Percentiles rank a stretch among this genome's conserved stretches.
These are phyloP conservation scores for Yamadazyma mexicana DNA, from an alignment of 1,139 yeast species.

Conservation along the genomic window DNA sequence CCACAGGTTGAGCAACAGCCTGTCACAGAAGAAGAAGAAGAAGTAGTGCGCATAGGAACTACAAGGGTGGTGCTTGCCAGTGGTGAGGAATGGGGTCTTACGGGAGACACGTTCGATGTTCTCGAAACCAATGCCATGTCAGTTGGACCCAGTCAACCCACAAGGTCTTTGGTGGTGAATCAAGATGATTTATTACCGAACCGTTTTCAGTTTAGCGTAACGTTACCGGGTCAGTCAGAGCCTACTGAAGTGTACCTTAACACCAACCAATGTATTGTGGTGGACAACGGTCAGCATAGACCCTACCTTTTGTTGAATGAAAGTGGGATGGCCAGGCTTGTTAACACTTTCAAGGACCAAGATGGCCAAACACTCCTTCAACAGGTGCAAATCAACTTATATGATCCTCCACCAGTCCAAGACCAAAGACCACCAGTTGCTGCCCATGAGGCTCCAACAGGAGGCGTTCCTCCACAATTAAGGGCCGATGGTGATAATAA, in stretches of 20 bases:
- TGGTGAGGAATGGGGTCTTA: constrained; percentile 26
- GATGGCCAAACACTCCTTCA: constrained; percentile 20
- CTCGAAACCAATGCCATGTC: constrained; percentile 13
- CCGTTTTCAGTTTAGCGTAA: constrained; percentile 23
- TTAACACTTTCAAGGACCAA: constrained; percentile 15
- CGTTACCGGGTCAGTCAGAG: constrained; percentile 14
- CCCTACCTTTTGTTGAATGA: constrained; percentile 43
- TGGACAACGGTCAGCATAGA: constrained; percentile 31
- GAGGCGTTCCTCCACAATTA: neutral
- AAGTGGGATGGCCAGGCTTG: constrained; percentile 33
- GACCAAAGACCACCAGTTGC: too few relatives aligned
- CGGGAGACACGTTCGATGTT: constrained; percentile 28
- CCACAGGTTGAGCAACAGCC: neutral
- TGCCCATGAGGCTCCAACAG: too few relatives aligned
- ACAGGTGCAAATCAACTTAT: constrained; percentile 21
- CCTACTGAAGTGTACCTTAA: constrained; percentile 24
- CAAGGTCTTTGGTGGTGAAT: constrained; percentile 20
- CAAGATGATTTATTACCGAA: constrained; percentile 24
- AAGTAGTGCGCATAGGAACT: constrained; percentile 21
- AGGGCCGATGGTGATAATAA: neutral
- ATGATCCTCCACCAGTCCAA: constrained; percentile 4
- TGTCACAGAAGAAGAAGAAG: constrained; percentile 5
- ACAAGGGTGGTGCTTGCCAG: constrained; percentile 23
- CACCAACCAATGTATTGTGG: constrained; percentile 45
- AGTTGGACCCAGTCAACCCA: constrained; percentile 5